Base-by-base conservation (phyloP, 75 land plant species). In the Sequoiadendron giganteum region DNA sequence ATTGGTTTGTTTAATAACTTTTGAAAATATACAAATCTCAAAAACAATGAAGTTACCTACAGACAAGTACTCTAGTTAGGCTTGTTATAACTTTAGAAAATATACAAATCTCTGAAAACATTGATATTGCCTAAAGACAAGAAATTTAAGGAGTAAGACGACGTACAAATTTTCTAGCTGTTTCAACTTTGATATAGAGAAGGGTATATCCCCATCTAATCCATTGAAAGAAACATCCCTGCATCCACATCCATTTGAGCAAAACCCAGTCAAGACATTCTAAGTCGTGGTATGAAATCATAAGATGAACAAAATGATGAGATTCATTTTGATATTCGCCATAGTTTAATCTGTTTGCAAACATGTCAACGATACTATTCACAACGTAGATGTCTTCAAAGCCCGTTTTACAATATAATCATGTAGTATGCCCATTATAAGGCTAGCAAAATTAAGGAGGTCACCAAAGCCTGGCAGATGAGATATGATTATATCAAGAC, bases 101-200 rank as follows among this genome's bases (percentile, higher is more conserved):
- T 28, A 43, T 52, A 34, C 28, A 42, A 39, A 49, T 8, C 54
- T 36, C 45, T 48, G 30, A 16, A 52, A 30, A 68, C 49, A 61
- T 30, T 40, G 19, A 5, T n/a, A 10, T 28, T 39, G 81, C 18
- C 54, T 87, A 43, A 16, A n/a, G 13, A 75, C 38, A 34, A 13
- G 16, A 19, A 21, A n/a, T 39, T 21, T 42, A 40, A 30, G 10
- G 32, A n/a, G 7, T 4, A 8, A 86, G 18, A 34, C 8, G 15
- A 88, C 97, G 89, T 88, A 96, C 98, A 96, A 85, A 30, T 15
- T 48, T 40, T 96, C 98, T 42, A 96, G 86, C 25, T 94, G 93
- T 86, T 95, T 96, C 87, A 96, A 49, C 91, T 96, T 95, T 19
- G 98, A 96, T 70, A 96, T 88, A 11, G 98, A 96, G 76, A 90